Evolutionary conservation across 2,329 filamentous ascomycete genomes (phyloP), one percentile per base, ranked within the genome.

Genomic region (Elsinoe perseae): DNA sequence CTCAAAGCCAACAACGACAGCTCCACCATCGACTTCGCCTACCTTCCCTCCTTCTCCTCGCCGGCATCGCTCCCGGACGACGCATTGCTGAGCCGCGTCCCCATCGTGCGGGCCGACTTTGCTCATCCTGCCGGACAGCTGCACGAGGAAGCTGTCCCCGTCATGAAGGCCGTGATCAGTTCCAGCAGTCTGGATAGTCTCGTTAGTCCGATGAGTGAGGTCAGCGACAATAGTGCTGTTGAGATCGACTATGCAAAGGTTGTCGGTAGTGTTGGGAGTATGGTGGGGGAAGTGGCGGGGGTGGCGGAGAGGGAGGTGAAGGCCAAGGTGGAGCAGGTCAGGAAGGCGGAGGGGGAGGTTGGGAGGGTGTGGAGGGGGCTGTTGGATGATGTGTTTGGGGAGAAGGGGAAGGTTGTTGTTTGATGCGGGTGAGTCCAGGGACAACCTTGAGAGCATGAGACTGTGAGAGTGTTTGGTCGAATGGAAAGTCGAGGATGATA

Each of bases 1-100:
- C 70, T 76, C 54, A 82, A 83, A 66, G 70, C 78, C 25, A 73
- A 79, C 60, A 75, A 78, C 55, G 81, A 84, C 70, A 72, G 69
- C 58, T 82, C 80, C 38, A 81, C 81, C 40, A 80, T 85, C 58
- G 82, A 85, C 72, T 83, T 84, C 64, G 77, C 77, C 63, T 83
- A 78, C 71, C 73, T 84, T 62, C 82, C 82, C 32, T 72, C 73
- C 56, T 72, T 76, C 61, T 62, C 66, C 12, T 58, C 68, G 20
- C 42, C 56, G 18, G 46, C 12, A 2, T n/a, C 14, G 23, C 9
- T 25, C 53, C 36, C 14, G 32, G 10, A 18, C 4, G 28, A 52
- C 32, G 23, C 40, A 10, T 27, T 25, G 14, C 36, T 54, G 4
- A 16, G 20, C 20, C 53, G 53, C 53, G 53, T 56, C 23, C 53